These are phyloP conservation scores for Sphaerulina populicola DNA, from an alignment of 2,329 filamentous ascomycete species.

Conservation along the genomic window DNA sequence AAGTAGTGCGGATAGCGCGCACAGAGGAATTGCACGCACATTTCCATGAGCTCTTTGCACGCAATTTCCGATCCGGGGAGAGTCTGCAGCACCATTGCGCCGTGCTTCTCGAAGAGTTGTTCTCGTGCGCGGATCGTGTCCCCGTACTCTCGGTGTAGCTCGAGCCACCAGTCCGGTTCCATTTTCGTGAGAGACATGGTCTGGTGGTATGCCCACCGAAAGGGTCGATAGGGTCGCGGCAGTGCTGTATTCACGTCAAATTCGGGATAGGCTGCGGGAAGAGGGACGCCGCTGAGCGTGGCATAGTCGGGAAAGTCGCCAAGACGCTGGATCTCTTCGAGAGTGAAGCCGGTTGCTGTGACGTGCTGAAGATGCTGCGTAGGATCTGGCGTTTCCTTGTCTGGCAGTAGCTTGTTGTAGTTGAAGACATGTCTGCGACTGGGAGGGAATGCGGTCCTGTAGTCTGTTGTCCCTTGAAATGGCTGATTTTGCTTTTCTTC, in stretches of 20 bases:
- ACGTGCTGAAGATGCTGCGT: constrained; percentile 16
- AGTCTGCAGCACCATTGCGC: constrained; percentile 55
- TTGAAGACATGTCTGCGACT: constrained; percentile 39
- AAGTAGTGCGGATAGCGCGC: constrained; percentile 71
- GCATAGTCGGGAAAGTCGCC: constrained; percentile 77
- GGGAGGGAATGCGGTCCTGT: constrained; percentile 47
- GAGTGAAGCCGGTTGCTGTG: constrained; percentile 61
- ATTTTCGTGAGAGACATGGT: constrained; percentile 85
- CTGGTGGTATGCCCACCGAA: constrained; percentile 77
- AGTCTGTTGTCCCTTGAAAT: constrained; percentile 32
- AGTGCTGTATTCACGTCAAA: constrained; percentile 62
- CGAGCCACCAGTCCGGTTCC: constrained; percentile 81
- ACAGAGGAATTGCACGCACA: constrained; percentile 70
- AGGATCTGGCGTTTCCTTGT: constrained; percentile 21
- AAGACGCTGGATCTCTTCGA: constrained; percentile 59
- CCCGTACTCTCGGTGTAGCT: constrained; percentile 67
- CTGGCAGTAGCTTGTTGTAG: constrained; percentile 21
- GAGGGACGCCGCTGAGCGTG: constrained; percentile 61
- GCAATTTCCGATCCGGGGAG: constrained; percentile 69
- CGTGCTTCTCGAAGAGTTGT: constrained; percentile 55
- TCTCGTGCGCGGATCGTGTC: constrained; percentile 60
- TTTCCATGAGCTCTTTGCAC: constrained; percentile 82
- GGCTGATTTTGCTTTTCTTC: constrained; percentile 32
- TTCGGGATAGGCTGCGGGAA: constrained; percentile 53
- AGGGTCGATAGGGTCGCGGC: constrained; percentile 69